These are phyloP conservation scores for Fusarium palustre DNA, from an alignment of 2,329 filamentous ascomycete genomes.

Conservation along the genomic window DNA sequence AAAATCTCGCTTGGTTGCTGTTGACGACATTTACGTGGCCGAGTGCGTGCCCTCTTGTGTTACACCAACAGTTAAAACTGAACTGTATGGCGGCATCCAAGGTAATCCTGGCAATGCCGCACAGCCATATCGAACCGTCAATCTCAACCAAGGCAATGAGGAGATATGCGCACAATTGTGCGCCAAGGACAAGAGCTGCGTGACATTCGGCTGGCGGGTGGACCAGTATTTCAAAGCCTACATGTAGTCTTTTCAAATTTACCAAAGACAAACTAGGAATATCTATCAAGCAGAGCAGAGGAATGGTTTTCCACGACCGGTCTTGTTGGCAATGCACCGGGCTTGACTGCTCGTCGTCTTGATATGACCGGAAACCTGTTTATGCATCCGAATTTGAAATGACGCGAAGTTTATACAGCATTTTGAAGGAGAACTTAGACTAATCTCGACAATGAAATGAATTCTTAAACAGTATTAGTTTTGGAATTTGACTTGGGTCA, in stretches of 20 bases:
- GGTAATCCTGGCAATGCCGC: neutral
- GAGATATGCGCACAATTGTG: slow-evolving; percentile 9
- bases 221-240: neutral
- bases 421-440: neutral
- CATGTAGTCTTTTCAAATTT: neutral
- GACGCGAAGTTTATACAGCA: neutral
- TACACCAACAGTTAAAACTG: neutral
- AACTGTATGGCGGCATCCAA: neutral
- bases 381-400: neutral
- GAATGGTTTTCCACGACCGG: neutral
- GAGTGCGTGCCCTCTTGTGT: slow-evolving; percentile 5
- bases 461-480: neutral
- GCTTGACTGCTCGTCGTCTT: neutral
- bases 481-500: neutral
- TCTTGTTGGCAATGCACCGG: slow-evolving; percentile 10
- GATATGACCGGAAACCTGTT: neutral
- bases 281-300: neutral
- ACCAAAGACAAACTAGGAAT: neutral
- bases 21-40: slow-evolving; percentile 12
- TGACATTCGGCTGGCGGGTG: neutral
- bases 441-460: neutral
- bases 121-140: neutral
- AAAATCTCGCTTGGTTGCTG: neutral
- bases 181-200: slow-evolving; percentile 1
- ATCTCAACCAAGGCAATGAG: neutral